A percentile compares a stretch with the other conserved stretches of the same genome.
Evolutionary conservation across 257 asterid genomes (phyloP).

Genomic region (Dorcoceras hygrometricum): DNA sequence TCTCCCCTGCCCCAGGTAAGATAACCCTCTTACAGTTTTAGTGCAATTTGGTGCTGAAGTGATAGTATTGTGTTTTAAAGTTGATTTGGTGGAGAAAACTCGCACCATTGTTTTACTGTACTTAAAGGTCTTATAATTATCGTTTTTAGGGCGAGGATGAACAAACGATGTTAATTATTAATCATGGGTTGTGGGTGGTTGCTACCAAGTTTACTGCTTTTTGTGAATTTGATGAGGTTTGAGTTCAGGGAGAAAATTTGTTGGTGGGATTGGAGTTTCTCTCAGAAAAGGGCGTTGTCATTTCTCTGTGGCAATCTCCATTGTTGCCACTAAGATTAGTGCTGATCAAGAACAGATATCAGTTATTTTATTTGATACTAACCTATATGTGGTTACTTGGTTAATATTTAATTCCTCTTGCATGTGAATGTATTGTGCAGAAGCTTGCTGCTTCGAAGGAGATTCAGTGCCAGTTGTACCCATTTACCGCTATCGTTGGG

Average conservation of each 20-base stretch:
- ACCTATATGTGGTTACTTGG: too few species aligned
- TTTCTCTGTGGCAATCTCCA: constrained; percentile 57
- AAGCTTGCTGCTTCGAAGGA: constrained; percentile 61
- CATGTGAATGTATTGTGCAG: constrained; percentile 34
- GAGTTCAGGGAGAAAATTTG: constrained; percentile 49
- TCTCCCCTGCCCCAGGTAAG: not conserved
- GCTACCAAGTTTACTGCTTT: constrained; percentile 1
- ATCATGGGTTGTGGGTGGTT: constrained; percentile 2
- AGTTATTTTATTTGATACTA: too few species aligned
- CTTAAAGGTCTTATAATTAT: constrained; percentile 10
- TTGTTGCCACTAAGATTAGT: constrained; percentile 57
- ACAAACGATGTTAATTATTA: not conserved
- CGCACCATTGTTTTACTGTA: not conserved
- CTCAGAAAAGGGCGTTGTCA: constrained; percentile 46
- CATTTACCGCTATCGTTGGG: constrained; percentile 94
- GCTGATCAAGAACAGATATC: not conserved
- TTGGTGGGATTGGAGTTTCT: constrained; percentile 53
- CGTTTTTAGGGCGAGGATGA: not conserved
- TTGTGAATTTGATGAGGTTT: constrained; percentile 36
- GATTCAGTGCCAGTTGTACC: constrained; percentile 87
- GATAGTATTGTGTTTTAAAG: constrained; percentile 11
- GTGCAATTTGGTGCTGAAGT: constrained; percentile 2
- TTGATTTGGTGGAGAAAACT: not conserved
- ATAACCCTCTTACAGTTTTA: constrained; percentile 7
- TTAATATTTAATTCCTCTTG: not conserved